Percentiles rank a stretch among this genome's conserved stretches.
phyloP scores from a whole-genome alignment of 2,329 filamentous ascomycete species.

The Dendrostoma leiphaemia region DNA sequence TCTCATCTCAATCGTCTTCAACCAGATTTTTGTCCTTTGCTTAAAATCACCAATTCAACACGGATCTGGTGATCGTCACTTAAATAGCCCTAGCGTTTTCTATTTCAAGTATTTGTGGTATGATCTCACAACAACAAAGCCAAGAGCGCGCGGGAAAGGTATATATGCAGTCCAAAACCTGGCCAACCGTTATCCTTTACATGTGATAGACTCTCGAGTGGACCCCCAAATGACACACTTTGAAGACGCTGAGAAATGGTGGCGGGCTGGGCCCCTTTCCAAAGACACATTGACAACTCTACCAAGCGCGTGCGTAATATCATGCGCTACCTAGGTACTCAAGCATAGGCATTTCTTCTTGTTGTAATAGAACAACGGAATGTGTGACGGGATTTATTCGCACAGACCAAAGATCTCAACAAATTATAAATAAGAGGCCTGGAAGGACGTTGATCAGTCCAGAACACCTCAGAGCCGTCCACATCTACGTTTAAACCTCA shows the following conservation, averaged over 20 bases:
- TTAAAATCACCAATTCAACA: neutral
- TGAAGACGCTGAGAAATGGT: neutral
- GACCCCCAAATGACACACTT: no score
- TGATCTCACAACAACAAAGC: neutral
- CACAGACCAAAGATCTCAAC: neutral
- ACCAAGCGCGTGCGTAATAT: neutral
- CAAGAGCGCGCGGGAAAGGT: neutral
- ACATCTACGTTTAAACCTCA: neutral
- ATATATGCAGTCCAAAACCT: neutral
- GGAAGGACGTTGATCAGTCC: neutral
- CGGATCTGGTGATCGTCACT: neutral
- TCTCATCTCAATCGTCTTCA: neutral
- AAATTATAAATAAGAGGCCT: neutral
- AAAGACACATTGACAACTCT: neutral
- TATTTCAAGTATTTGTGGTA: neutral
- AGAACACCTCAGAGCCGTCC: neutral
- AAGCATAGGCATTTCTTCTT: neutral
- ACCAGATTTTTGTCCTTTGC: neutral
- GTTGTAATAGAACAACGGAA: neutral
- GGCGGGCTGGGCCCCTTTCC: neutral
- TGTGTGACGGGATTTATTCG: neutral
- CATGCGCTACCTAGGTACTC: neutral
- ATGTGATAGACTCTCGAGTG: no score
- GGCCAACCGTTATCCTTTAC: neutral
- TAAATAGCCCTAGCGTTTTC: neutral